Conservation (phyloP, 495 filamentous ascomycete genomes). For the Thermothielavioides terrestris region DNA sequence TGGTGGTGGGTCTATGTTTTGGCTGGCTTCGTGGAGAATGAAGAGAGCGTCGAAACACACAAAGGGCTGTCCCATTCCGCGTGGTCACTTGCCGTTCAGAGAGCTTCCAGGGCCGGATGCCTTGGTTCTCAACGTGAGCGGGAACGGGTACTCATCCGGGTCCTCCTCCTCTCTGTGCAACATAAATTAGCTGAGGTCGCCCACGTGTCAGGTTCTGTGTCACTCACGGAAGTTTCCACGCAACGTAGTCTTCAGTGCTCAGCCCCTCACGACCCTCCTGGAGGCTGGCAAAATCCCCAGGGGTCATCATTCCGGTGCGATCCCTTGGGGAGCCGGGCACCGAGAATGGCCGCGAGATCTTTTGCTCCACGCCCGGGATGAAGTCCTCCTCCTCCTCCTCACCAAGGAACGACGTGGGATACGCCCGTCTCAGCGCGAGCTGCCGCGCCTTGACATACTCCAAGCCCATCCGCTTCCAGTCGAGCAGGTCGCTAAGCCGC, state of each 20-base stretch:
- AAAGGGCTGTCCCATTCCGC: too few species aligned
- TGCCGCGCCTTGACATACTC: slow-evolving; percentile 98
- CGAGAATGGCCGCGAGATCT: slow-evolving; percentile 87
- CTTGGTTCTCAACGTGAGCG: slow-evolving; percentile 64
- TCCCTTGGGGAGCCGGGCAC: slow-evolving; percentile 88
- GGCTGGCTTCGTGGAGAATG: not conserved
- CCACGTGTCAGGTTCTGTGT: not conserved
- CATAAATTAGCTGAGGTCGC: not conserved
- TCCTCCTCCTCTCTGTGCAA: slow-evolving; percentile 81
- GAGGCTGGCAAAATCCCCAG: slow-evolving; percentile 90
- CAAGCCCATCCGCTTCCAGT: slow-evolving; percentile 99
- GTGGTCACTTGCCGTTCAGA: slow-evolving; percentile 33
- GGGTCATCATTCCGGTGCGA: slow-evolving; percentile 95
- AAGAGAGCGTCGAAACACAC: too few species aligned
- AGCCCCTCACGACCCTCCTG: slow-evolving; percentile 91
- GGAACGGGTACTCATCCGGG: slow-evolving; percentile 86
- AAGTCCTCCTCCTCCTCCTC: slow-evolving; percentile 74
- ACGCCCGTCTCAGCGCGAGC: slow-evolving; percentile 82
- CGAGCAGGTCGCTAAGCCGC: slow-evolving; percentile 83
- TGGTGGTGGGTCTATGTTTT: not conserved
- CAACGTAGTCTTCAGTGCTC: slow-evolving; percentile 93
- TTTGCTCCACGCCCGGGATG: slow-evolving; percentile 81
- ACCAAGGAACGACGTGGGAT: slow-evolving; percentile 72
- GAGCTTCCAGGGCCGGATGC: slow-evolving; percentile 31
- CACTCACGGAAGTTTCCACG: slow-evolving; percentile 95